A percentile compares a stretch with the other conserved stretches of the same genome.
Conservation (phyloP, 495 filamentous ascomycete species). For the Cercophora newfieldiana region DNA sequence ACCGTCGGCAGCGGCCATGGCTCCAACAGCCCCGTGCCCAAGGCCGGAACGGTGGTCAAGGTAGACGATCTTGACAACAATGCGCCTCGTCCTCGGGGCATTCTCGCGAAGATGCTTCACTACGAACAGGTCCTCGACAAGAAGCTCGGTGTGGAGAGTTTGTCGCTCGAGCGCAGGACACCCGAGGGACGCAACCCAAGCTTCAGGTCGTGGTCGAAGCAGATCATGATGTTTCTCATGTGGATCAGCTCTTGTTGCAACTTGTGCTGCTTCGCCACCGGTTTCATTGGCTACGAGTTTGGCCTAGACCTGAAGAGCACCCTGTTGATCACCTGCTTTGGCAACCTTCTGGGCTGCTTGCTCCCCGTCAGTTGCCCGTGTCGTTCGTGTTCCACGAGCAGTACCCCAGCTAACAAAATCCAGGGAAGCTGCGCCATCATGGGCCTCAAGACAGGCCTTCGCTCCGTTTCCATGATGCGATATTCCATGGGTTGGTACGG, state of each 20-base stretch:
- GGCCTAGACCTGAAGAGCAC: constrained; percentile 51
- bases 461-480: constrained; percentile 54
- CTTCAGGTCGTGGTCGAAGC: constrained; percentile 23
- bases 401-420: background rate
- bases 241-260: constrained; percentile 32
- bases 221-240: constrained; percentile 34
- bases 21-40: background rate
- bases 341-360: constrained; percentile 45
- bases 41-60: background rate
- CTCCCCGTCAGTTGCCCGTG: constrained; percentile 44
- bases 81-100: background rate
- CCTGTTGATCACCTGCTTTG: constrained; percentile 53
- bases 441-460: constrained; percentile 52
- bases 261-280: constrained; percentile 53
- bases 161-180: constrained; percentile 51
- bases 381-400: background rate
- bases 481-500: constrained; percentile 60
- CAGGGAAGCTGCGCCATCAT: constrained; percentile 50
- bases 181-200: constrained; percentile 43
- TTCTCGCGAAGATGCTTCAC: constrained; percentile 41
- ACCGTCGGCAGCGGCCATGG: background rate
- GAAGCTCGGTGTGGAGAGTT: constrained; percentile 56
- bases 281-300: constrained; percentile 51
- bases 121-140: constrained; percentile 52
- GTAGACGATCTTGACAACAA: background rate